A percentile compares a stretch with the other conserved stretches of the same genome.
Conservation (phyloP, 73 alveolate species). For the Breviolum minutum region DNA sequence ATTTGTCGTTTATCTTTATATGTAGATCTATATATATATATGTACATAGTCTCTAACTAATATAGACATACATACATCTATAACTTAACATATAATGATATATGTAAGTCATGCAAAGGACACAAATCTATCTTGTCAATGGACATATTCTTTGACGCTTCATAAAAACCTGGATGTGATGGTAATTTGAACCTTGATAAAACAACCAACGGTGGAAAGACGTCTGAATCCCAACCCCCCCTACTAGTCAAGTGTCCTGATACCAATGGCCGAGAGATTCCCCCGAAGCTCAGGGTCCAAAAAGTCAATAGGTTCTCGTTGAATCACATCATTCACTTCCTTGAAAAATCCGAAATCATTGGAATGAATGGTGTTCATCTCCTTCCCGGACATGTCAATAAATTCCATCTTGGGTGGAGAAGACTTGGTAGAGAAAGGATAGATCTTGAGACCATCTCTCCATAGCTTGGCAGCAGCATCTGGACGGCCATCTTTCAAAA, state of each 20-base stretch:
- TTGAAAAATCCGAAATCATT: constrained; percentile 58
- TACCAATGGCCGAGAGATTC: constrained; percentile 67
- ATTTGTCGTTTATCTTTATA: no score
- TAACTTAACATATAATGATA: no score
- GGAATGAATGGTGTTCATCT: constrained; percentile 61
- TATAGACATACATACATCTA: no score
- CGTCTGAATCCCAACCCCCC: not conserved
- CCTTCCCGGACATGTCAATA: constrained; percentile 30
- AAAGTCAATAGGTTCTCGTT: constrained; percentile 29
- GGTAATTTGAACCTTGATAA: no score
- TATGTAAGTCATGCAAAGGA: no score
- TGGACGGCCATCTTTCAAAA: constrained; percentile 49
- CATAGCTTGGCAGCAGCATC: constrained; percentile 69
- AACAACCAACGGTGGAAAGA: no score
- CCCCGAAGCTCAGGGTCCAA: constrained; percentile 78
- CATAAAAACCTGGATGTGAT: not conserved
- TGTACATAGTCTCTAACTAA: no score
- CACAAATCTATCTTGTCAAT: not conserved
- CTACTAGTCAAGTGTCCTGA: constrained; percentile 10
- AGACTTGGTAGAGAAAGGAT: constrained; percentile 29
- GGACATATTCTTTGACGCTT: not conserved
- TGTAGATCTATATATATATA: no score
- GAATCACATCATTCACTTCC: constrained; percentile 67
- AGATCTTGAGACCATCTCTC: constrained; percentile 27
- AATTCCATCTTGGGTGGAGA: constrained; percentile 55